Conservation (phyloP, 2,329 filamentous ascomycete species). For the Plectosphaerella plurivora region DNA sequence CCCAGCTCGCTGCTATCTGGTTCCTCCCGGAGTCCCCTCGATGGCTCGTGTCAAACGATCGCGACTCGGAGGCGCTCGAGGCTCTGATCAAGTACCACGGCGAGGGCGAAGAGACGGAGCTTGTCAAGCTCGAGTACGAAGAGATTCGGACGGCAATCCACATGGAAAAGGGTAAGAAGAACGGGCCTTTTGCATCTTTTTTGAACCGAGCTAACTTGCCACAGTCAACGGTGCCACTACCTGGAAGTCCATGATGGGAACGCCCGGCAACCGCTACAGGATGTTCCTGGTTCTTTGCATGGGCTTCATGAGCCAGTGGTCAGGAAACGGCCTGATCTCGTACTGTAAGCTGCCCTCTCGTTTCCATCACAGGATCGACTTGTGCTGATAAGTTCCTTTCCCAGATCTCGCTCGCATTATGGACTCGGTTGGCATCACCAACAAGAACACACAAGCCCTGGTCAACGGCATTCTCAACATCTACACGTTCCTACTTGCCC, state of each 20-base stretch:
- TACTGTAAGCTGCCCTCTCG: conserved; percentile 15
- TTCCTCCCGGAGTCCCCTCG: conserved; percentile 16
- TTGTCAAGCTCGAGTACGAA: conserved; percentile 45
- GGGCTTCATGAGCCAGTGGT: conserved; percentile 37
- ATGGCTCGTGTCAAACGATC: conserved; percentile 36
- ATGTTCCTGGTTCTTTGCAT: conserved; percentile 36
- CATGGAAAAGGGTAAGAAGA: conserved; percentile 31
- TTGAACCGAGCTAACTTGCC: conserved; percentile 18
- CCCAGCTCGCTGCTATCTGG: conserved; percentile 14
- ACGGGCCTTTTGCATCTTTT: background rate
- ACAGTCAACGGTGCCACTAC: conserved; percentile 19
- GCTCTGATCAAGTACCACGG: conserved; percentile 50
- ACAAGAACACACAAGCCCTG: conserved; percentile 19
- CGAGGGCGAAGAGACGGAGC: conserved; percentile 40
- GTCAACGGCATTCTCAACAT: conserved; percentile 19
- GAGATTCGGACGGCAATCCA: conserved; percentile 42
- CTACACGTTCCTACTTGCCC: conserved; percentile 21
- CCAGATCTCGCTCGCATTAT: conserved; percentile 23
- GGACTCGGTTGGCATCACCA: conserved; percentile 20
- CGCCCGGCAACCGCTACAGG: conserved; percentile 31
- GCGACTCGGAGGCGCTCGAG: conserved; percentile 42
- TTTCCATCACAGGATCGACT: background rate
- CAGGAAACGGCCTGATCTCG: conserved; percentile 22
- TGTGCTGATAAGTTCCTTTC: background rate
- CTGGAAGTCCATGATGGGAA: conserved; percentile 28